A percentile compares a stretch with the other conserved stretches of the same genome.
phyloP scores from a whole-genome alignment of 768 basidiomycete species.

The Mycena galopus region DNA sequence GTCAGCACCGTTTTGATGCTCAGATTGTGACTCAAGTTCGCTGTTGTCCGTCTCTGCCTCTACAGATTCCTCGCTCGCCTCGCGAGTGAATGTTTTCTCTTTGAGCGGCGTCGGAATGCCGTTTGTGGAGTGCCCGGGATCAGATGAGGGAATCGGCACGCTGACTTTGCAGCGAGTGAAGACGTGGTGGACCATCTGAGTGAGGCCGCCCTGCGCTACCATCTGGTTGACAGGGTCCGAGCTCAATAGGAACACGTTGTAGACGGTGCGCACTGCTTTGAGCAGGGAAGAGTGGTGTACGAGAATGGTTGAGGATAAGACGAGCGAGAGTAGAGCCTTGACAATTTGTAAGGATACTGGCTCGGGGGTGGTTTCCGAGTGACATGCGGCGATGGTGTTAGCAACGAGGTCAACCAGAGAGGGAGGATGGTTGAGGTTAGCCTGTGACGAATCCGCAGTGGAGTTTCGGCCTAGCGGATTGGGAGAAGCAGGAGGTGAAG shows the following conservation, averaged over 20 bases:
- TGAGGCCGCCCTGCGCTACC: slow-evolving; percentile 97
- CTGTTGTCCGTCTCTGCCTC: slow-evolving; percentile 9
- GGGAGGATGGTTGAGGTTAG: slow-evolving; percentile 64
- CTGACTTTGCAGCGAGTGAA: slow-evolving; percentile 82
- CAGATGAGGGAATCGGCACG: slow-evolving; percentile 39
- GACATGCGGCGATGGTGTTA: slow-evolving; percentile 93
- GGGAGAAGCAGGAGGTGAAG: slow-evolving; percentile 87
- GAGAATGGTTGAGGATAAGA: slow-evolving; percentile 87
- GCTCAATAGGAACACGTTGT: slow-evolving; percentile 96
- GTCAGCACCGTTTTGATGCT: slow-evolving; percentile 20
- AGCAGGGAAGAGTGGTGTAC: slow-evolving; percentile 97
- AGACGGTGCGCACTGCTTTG: slow-evolving; percentile 97
- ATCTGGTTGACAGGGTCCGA: slow-evolving; percentile 94
- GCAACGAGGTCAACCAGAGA: slow-evolving; percentile 94
- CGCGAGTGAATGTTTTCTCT: slow-evolving; percentile 16
- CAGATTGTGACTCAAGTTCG: slow-evolving; percentile 7
- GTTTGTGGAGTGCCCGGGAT: slow-evolving; percentile 38
- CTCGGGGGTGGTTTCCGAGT: slow-evolving; percentile 89
- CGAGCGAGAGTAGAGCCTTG: slow-evolving; percentile 90
- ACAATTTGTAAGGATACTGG: slow-evolving; percentile 96
- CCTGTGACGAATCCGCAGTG: slow-evolving; percentile 59
- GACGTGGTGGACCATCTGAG: slow-evolving; percentile 98
- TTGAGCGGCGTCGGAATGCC: slow-evolving; percentile 21
- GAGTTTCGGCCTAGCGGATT: slow-evolving; percentile 57
- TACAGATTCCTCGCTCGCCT: slow-evolving; percentile 24